Conservation (phyloP, 1,139 yeast species). For the Candida labiduridarum region DNA sequence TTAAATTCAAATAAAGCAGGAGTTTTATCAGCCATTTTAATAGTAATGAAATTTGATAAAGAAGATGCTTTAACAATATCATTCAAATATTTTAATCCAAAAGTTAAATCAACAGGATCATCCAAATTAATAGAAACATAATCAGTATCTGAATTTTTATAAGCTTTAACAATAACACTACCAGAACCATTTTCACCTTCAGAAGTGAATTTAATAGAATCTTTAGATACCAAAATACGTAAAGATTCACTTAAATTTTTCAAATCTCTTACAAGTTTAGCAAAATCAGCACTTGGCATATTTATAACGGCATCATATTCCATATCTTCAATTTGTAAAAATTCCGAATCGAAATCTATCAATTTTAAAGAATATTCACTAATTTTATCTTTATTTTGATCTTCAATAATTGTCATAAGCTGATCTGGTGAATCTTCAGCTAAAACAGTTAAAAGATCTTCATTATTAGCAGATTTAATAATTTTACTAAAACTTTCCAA, state of each 20-base stretch:
- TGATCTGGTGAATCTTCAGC: conserved; percentile 92
- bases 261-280: conserved; percentile 88
- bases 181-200: conserved; percentile 96
- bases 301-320: conserved; percentile 85
- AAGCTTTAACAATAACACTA: conserved; percentile 81
- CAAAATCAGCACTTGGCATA: conserved; percentile 86
- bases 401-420: conserved; percentile 85
- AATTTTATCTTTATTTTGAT: conserved; percentile 84
- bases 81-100: conserved; percentile 86
- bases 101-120: conserved; percentile 85
- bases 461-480: conserved; percentile 87
- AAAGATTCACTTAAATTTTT: conserved; percentile 84
- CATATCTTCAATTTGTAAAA: conserved; percentile 91
- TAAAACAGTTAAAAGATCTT: conserved; percentile 82
- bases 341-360: conserved; percentile 96
- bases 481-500: conserved; percentile 84
- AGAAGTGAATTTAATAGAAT: conserved; percentile 84
- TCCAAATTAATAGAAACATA: conserved; percentile 76
- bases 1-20: conserved; percentile 95
- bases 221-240: conserved; percentile 85
- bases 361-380: conserved; percentile 90
- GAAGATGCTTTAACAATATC: conserved; percentile 92
- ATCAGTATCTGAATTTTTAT: conserved; percentile 75
- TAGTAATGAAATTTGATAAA: conserved; percentile 73
- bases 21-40: conserved; percentile 85